Evolutionary conservation across 371 early-diverging fungal genomes (phyloP), one percentile per base, ranked within the genome.

Genomic region (Entomophthora muscae): DNA sequence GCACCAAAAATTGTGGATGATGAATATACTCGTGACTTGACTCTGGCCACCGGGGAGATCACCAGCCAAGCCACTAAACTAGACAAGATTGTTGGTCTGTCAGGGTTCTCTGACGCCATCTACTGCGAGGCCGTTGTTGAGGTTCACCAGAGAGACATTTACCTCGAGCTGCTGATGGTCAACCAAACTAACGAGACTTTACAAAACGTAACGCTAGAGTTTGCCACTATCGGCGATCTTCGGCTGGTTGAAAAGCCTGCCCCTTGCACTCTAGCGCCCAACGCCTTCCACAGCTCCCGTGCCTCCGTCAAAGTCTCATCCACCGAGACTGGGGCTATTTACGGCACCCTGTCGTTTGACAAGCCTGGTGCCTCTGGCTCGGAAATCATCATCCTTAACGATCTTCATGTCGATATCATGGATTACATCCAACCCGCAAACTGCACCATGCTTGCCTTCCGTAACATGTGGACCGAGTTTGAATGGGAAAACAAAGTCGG

Each of bases 401-500:
- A 95, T 67, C 90, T 98, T 63, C 94, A 93, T 68, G 89, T 96
- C 68, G 98, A 98, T 68, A 98, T 98, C 67, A 91, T 95, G 92
- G 97, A 98, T 71, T 96, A 95, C 71, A 94, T 98, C 73, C 89
- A 91, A 65, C 93, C 96, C 24, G 90, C 91, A 31, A 75, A 73
- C 63, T 94, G 94, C 77, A 85, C 82, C 29, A 91, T 93, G 69
- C 86, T 87, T 51, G 89, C 84, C 81, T 98, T 98, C 88, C 83
- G 93, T 59, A 73, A 82, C 67, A 94, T 93, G 93, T 98, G 98
- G 98, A 88, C 87, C 61, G 95, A 95, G 74, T 96, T 96, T 75
- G 98, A 98, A 75, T 98, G 98, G 98, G 98, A 98, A 73, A 98
- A 98, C 81, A 95, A 95, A 82, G 91, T 98, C 68, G 90, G 89